Conservation (phyloP, 176 grass and related monocot genomes). For the Sorghum bicolor region DNA sequence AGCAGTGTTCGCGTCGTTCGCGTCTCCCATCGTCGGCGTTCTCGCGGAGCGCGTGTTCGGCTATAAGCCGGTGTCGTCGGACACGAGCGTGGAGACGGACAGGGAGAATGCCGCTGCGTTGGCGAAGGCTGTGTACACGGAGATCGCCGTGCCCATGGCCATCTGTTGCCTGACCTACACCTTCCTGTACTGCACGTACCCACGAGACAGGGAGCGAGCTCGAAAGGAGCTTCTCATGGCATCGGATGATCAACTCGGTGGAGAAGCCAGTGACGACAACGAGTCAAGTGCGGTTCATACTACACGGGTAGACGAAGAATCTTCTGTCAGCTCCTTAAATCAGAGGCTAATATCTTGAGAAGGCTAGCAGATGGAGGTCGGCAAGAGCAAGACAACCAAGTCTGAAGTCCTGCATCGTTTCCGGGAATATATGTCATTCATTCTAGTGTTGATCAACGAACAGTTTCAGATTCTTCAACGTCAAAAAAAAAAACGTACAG, state of each 20-base stretch:
- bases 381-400: background rate
- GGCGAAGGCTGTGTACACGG: slow-evolving; percentile 53
- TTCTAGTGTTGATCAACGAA: background rate
- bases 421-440: background rate
- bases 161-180: slow-evolving; percentile 55
- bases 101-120: slow-evolving; percentile 46
- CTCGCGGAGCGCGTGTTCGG: slow-evolving; percentile 47
- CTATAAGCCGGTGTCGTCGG: slow-evolving; percentile 44
- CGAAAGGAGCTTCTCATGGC: slow-evolving; percentile 34
- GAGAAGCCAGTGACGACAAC: background rate
- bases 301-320: slow-evolving; percentile 28
- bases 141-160: slow-evolving; percentile 62
- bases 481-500: too few species aligned
- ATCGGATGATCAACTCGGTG: slow-evolving; percentile 22
- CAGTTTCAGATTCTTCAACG: background rate
- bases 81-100: slow-evolving; percentile 39
- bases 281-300: background rate
- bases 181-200: slow-evolving; percentile 60
- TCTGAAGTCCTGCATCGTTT: background rate
- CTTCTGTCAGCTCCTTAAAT: slow-evolving; percentile 10
- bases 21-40: slow-evolving; percentile 51
- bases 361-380: background rate
- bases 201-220: slow-evolving; percentile 41
- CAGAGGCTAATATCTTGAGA: slow-evolving; percentile 35
- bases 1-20: slow-evolving; percentile 53